Evolutionary conservation across 1,284 basidiomycete genomes (phyloP).

Genomic region (Rugosomyces carneus): DNA sequence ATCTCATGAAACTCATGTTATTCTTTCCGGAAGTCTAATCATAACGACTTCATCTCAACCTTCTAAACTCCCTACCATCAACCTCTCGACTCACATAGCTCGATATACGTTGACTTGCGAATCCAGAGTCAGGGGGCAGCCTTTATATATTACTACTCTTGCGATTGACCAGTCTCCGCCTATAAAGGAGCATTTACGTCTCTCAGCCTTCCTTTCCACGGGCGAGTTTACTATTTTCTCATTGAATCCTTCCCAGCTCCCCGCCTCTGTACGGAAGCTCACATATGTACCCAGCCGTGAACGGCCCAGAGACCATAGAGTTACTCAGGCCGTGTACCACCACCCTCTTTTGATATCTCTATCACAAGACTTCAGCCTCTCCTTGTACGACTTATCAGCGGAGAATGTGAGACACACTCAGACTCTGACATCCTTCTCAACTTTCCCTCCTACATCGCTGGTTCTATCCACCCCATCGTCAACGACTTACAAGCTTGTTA

Average conservation of each 20-base stretch:
- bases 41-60: conserved; percentile 32
- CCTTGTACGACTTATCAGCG: conserved; percentile 58
- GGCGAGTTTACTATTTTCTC: conserved; percentile 60
- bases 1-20: conserved; percentile 27
- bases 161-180: conserved; percentile 67
- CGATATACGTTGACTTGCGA: conserved; percentile 27
- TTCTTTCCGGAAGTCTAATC: conserved; percentile 36
- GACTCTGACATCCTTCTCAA: conserved; percentile 66
- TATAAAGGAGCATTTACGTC: conserved; percentile 33
- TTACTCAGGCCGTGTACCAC: conserved; percentile 66
- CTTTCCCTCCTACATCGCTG: conserved; percentile 66
- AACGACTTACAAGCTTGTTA: conserved; percentile 60
- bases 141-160: conserved; percentile 48
- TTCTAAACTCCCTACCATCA: conserved; percentile 20
- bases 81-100: conserved; percentile 21
- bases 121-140: conserved; percentile 18
- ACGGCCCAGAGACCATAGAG: conserved; percentile 35
- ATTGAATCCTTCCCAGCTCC: conserved; percentile 39
- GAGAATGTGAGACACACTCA: conserved; percentile 47
- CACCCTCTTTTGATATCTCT: conserved; percentile 71
- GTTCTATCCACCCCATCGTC: conserved; percentile 56
- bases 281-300: conserved; percentile 42
- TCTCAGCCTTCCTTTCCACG: conserved; percentile 59
- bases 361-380: conserved; percentile 58
- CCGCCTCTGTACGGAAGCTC: conserved; percentile 35